A percentile compares a stretch with the other conserved stretches of the same genome.
phyloP scores from a whole-genome alignment of 1,284 basidiomycete species.

The Tetrapyrgos nigripes region DNA sequence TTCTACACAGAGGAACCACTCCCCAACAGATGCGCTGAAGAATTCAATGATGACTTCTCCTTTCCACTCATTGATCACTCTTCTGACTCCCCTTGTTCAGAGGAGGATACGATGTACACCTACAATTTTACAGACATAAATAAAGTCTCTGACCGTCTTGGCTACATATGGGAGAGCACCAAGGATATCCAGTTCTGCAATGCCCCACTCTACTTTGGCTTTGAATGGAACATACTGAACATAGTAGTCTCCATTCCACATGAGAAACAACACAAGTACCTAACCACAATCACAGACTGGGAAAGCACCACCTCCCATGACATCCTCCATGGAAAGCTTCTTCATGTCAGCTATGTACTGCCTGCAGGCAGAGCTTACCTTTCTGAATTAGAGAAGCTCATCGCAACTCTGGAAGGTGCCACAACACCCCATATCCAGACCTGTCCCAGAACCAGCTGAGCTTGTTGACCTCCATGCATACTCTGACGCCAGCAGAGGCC shows the following conservation, averaged over 20 bases:
- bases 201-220: background rate
- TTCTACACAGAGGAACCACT: constrained; percentile 35
- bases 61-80: constrained; percentile 18
- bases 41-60: constrained; percentile 37
- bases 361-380: constrained; percentile 32
- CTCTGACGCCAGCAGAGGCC: constrained; percentile 49
- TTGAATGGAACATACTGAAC: background rate
- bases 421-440: constrained; percentile 24
- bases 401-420: constrained; percentile 17
- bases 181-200: background rate
- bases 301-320: background rate
- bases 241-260: background rate
- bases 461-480: constrained; percentile 38
- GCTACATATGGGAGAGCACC: background rate
- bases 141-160: background rate
- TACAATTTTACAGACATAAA: constrained; percentile 1
- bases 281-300: background rate
- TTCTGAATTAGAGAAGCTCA: constrained; percentile 34
- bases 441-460: constrained; percentile 33
- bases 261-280: background rate
- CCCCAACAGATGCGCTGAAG: constrained; percentile 26
- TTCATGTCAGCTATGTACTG: background rate
- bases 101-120: background rate
- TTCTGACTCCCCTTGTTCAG: background rate
- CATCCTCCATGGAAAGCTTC: background rate